A percentile compares a stretch with the other conserved stretches of the same genome.
phyloP scores from a whole-genome alignment of 345 rosid genomes.

The Cardamine resedifolia region DNA sequence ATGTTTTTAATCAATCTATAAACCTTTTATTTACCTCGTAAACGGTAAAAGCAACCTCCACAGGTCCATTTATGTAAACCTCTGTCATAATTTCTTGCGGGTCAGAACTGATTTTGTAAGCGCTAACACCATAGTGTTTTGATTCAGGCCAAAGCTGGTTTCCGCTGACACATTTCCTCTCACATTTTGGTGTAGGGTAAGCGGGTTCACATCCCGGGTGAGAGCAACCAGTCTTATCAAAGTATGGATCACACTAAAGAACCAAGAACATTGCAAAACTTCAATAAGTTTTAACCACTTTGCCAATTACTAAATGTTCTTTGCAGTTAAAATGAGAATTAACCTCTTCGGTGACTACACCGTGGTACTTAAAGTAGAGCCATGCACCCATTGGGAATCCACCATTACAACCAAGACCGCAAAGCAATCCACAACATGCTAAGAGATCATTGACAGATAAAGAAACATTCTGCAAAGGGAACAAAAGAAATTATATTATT shows the following conservation, averaged over 20 bases:
- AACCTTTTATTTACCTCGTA: constrained; percentile 58
- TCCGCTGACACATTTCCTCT: constrained; percentile 62
- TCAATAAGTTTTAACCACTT: neutral
- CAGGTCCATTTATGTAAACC: constrained; percentile 83
- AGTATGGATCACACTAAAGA: constrained; percentile 86
- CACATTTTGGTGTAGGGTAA: constrained; percentile 87
- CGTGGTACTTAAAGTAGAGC: constrained; percentile 70
- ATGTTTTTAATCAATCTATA: neutral
- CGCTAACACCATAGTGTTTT: constrained; percentile 71
- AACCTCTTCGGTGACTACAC: constrained; percentile 97
- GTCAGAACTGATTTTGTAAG: constrained; percentile 67
- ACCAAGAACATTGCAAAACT: constrained; percentile 11
- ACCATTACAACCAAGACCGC: constrained; percentile 90
- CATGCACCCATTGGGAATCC: constrained; percentile 79
- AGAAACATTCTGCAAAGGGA: constrained; percentile 62
- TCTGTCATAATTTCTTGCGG: constrained; percentile 81
- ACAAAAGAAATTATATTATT: neutral
- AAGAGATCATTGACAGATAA: constrained; percentile 89
- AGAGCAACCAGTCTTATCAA: constrained; percentile 79
- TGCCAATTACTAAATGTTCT: too few relatives aligned
- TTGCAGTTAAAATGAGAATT: constrained; percentile 11
- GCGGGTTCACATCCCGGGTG: constrained; percentile 98
- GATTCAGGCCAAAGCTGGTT: constrained; percentile 78
- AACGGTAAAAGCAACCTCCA: constrained; percentile 86
- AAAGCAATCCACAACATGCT: constrained; percentile 91